Base-by-base conservation (phyloP, 83 land plant species). In the Diphasiastrum complanatum region DNA sequence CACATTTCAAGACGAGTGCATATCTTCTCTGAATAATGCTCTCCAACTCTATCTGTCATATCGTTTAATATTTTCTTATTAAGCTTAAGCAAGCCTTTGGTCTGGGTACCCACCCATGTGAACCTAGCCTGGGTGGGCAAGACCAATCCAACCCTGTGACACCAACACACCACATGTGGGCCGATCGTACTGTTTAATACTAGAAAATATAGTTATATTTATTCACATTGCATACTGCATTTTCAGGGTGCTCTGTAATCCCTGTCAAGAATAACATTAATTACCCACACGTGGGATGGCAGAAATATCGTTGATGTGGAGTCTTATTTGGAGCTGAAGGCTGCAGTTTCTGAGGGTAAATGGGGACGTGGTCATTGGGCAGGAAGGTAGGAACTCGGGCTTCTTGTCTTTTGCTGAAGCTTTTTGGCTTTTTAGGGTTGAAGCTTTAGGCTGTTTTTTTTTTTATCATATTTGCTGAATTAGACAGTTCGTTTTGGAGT, bases 281-380 rank as follows among this genome's bases (percentile, higher is more conserved):
- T n/a, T n/a, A n/a, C n/a, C n/a, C n/a, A n/a, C n/a, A n/a, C n/a
- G n/a, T n/a, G n/a, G n/a, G n/a, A n/a, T n/a, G 69, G 64, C 81
- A 87, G 96, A 60, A 89, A 93, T 61, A 89, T 93, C 58, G 84
- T 89, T 49, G 96, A 93, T 78, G 99, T 93, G 54, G 40, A 65
- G 8, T 89, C 96, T 0, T 93, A 89, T 51, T 78, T 76, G 37
- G 99, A 89, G 62, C 79, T 93, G 34, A 85, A 88, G 69, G 81
- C 31, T 27, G 99, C 75, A 16, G 78, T 93, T 31, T 63, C 79
- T 46, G 60, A 73, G 33, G 99, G 99, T 6, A 93, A 85, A 78
- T 93, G 99, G 99, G 99, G 92, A 18, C 73, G 96, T 55, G 91
- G 99, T 48, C 89, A 91, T 33, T 93, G 99, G 99, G 81, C 89